Conservation (phyloP, 768 basidiomycete species). For the Amanita inopinata region DNA sequence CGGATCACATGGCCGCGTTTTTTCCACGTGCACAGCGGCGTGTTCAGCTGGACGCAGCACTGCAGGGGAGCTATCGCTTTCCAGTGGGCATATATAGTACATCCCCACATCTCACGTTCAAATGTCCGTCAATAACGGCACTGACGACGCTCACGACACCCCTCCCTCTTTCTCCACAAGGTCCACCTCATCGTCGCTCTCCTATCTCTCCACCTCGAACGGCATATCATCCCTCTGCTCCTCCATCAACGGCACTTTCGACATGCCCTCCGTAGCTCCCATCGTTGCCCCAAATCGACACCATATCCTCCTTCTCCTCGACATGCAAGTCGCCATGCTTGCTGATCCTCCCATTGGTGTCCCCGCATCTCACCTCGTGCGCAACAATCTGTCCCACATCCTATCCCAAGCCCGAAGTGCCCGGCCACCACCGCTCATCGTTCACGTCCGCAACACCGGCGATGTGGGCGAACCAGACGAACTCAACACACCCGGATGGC, state of each 20-base stretch:
- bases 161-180: neutral
- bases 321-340: constrained; percentile 46
- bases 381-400: constrained; percentile 38
- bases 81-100: neutral
- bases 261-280: neutral
- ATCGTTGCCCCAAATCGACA: constrained; percentile 7
- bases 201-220: neutral
- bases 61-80: neutral
- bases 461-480: constrained; percentile 55
- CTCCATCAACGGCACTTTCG: neutral
- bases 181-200: neutral
- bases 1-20: neutral
- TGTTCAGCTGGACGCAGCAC: neutral
- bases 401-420: constrained; percentile 41
- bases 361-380: constrained; percentile 32
- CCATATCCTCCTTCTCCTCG: constrained; percentile 50
- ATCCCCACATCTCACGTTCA: neutral
- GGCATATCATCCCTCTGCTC: neutral
- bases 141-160: neutral
- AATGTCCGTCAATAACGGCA: neutral
- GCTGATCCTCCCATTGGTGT: constrained; percentile 38
- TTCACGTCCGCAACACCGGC: constrained; percentile 61
- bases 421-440: constrained; percentile 40
- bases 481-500: constrained; percentile 46
- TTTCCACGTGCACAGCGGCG: neutral